These are phyloP conservation scores for Solanum pimpinellifolium DNA, from an alignment of 257 asterid genomes.

Conservation along the genomic window DNA sequence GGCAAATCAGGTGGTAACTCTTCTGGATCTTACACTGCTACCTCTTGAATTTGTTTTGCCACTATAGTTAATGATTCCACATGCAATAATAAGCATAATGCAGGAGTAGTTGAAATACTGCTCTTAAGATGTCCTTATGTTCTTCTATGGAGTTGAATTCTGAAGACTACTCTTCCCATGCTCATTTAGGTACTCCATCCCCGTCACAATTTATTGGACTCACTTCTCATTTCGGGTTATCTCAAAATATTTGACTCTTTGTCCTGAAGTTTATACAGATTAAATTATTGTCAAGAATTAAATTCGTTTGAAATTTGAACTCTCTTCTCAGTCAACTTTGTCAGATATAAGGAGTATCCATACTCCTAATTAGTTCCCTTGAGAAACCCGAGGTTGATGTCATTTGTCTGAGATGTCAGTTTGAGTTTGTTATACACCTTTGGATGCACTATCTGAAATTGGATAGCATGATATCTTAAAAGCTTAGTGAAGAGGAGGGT, in stretches of 20 bases:
- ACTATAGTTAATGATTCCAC: neutral
- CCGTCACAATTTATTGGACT: neutral
- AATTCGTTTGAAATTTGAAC: neutral
- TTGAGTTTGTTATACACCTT: neutral
- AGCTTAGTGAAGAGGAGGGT: neutral
- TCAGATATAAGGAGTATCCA: neutral
- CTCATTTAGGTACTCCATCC: neutral
- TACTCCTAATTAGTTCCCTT: neutral
- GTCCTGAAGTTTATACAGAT: neutral
- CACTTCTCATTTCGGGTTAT: neutral
- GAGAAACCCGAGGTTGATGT: neutral
- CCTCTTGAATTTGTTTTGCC: neutral
- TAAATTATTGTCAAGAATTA: neutral
- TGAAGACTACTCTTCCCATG: neutral
- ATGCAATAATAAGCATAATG: neutral
- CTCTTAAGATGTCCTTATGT: neutral
- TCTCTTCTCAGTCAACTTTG: neutral
- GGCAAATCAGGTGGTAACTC: conserved; percentile 56
- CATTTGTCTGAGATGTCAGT: neutral
- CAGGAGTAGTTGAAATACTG: neutral
- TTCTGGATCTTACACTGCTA: neutral
- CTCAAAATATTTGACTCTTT: neutral
- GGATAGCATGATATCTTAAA: neutral
- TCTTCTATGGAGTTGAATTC: neutral
- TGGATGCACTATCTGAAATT: neutral